Evolutionary conservation across 2,329 filamentous ascomycete genomes (phyloP).

Genomic region (Neocucurbitaria cava): DNA sequence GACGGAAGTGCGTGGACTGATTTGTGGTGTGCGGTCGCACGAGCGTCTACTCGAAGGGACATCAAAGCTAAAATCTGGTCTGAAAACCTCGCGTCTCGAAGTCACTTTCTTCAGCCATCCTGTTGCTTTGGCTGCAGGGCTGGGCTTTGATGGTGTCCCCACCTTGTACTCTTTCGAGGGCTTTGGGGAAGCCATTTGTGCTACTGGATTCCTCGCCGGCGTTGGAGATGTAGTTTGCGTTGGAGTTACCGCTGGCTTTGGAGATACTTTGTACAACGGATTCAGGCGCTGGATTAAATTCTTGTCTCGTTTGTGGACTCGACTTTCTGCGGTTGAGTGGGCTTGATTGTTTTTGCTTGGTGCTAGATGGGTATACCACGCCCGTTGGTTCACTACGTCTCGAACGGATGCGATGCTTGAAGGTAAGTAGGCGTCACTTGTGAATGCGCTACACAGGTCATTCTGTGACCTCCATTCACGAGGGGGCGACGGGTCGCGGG

Average conservation of each 20-base stretch:
- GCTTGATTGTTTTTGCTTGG: neutral
- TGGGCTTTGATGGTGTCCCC: neutral
- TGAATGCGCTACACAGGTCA: conserved; percentile 14
- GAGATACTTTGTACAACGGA: neutral
- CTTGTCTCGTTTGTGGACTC: neutral
- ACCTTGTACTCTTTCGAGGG: neutral
- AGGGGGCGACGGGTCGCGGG: conserved; percentile 12
- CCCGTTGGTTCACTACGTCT: neutral
- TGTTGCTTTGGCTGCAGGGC: neutral
- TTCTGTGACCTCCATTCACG: conserved; percentile 18
- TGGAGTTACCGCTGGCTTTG: too few relatives aligned
- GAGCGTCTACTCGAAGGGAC: conserved; percentile 5
- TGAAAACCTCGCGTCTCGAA: conserved; percentile 18
- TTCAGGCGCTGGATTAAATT: neutral
- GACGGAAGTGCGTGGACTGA: conserved; percentile 21
- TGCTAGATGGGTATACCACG: neutral
- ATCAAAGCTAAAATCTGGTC: conserved; percentile 18
- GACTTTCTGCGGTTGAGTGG: neutral
- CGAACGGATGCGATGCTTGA: neutral
- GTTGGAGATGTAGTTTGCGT: too few relatives aligned
- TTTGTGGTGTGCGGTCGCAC: conserved; percentile 14
- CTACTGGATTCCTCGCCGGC: neutral
- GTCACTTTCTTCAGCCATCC: conserved; percentile 1
- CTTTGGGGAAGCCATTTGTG: neutral
- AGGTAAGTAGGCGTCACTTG: conserved; percentile 14